Conservation (phyloP, 352 stramenopile genomes). For the Globisporangium nunn region DNA sequence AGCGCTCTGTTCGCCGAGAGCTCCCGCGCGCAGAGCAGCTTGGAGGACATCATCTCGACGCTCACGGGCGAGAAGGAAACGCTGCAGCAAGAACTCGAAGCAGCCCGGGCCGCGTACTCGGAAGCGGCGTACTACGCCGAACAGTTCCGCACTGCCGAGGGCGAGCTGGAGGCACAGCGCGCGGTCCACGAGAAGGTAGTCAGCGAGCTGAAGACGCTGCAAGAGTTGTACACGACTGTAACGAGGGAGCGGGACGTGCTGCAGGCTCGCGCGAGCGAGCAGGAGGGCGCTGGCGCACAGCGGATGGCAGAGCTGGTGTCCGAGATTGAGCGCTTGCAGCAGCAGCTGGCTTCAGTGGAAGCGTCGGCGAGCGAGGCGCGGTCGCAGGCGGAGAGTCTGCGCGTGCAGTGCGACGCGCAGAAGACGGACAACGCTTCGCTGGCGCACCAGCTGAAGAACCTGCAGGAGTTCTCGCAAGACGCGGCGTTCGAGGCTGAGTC, state of each 20-base stretch:
- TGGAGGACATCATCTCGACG: slow-evolving; percentile 10
- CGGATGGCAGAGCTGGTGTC: slow-evolving; percentile 3
- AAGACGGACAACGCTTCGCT: slow-evolving; percentile 23
- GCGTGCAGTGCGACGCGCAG: slow-evolving; percentile 10
- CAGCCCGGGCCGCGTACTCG: slow-evolving; percentile 23
- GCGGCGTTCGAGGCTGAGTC: slow-evolving; percentile 43
- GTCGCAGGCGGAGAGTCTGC: background rate
- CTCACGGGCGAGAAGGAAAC: slow-evolving; percentile 10
- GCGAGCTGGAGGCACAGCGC: slow-evolving; percentile 18
- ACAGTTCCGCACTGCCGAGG: slow-evolving; percentile 15
- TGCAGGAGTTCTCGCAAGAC: slow-evolving; percentile 58
- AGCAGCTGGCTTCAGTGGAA: slow-evolving; percentile 6
- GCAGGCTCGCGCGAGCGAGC: background rate
- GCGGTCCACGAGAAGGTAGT: slow-evolving; percentile 9
- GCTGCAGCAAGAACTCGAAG: slow-evolving; percentile 31
- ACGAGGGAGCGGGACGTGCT: slow-evolving; percentile 2
- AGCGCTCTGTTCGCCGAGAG: slow-evolving; percentile 14
- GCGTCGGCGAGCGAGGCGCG: slow-evolving; percentile 1
- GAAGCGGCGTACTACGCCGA: slow-evolving; percentile 32
- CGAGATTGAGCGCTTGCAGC: slow-evolving; percentile 6
- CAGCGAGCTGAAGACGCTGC: slow-evolving; percentile 1
- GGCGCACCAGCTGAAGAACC: slow-evolving; percentile 51
- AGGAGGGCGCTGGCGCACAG: slow-evolving; percentile 3
- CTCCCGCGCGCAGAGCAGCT: slow-evolving; percentile 8
- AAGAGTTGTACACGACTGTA: background rate